Base-by-base conservation (phyloP, 169 alveolate species). In the Pseudocohnilembus persalinus region DNA sequence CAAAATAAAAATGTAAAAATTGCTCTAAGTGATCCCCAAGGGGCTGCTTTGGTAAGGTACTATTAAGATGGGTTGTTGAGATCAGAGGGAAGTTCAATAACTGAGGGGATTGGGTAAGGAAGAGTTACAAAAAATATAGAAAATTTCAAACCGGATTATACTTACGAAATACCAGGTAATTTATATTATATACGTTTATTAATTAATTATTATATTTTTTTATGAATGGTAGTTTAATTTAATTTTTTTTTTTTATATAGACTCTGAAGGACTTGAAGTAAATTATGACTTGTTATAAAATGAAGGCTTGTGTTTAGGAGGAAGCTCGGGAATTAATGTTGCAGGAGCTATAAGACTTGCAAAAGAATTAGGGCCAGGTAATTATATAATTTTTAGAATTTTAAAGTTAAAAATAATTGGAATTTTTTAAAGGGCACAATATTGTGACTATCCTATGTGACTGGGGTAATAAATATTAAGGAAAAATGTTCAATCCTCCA, bases 1-100 rank as follows among this genome's bases (percentile, higher is more conserved):
- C 31, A 76, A 30, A 77, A 81, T 49, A 15, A 73, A 0, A 35
- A 76, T 75, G 33, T 82, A 24, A 74, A 82, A 64, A 77, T 87
- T 30, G 49, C 72, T 31, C 31, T 77, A 64, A 65, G 74, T 28
- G 91, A 87, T 72, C 79, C 83, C 0, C 31, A 82, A 34, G 91
- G 91, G 16, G 76, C 88, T 27, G 28, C 72, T 16, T 33, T 81
- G 77, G n/a, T 6, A 31, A 63, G 75, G 11, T 32, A 32, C 31
- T 63, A 72, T 15, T 73, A 35, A 27, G 33, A 49, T 27, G 79
- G 83, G 24, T 65, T 65, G 29, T 81, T 74, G 68, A 49, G 68
- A 49, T 4, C 68, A 11, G 68, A 49, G 20, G 68, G 68, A 11
- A 11, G 26, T 11, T 11, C 26, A 11, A 49, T 49, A 11, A 49